A percentile compares a stretch with the other conserved stretches of the same genome.
Conservation (phyloP, 1,284 basidiomycete genomes). For the Microbotryum saponariae region DNA sequence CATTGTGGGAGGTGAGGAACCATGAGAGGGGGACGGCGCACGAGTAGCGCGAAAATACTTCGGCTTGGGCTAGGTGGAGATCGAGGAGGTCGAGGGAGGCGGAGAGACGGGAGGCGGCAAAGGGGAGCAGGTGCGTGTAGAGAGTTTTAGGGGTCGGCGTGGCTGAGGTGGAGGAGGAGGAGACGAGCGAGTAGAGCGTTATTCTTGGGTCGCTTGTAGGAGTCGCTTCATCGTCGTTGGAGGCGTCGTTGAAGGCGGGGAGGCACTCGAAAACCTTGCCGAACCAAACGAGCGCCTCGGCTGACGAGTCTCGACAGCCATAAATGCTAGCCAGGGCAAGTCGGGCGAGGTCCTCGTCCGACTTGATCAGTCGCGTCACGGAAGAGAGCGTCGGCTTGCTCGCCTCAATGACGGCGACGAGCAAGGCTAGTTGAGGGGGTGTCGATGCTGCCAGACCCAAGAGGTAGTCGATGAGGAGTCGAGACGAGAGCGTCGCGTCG, state of each 20-base stretch:
- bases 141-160: slow-evolving; percentile 62
- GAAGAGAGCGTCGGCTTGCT: slow-evolving; percentile 75
- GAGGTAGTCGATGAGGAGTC: slow-evolving; percentile 67
- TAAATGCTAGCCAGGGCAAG: slow-evolving; percentile 83
- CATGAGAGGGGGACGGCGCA: slow-evolving; percentile 70
- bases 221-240: slow-evolving; percentile 1
- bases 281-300: slow-evolving; percentile 70
- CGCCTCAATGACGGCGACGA: slow-evolving; percentile 70
- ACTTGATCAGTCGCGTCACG: slow-evolving; percentile 62
- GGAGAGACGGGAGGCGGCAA: slow-evolving; percentile 56
- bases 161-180: background rate
- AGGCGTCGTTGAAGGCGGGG: slow-evolving; percentile 54
- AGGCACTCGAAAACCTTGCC: slow-evolving; percentile 85
- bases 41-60: slow-evolving; percentile 78
- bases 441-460: slow-evolving; percentile 44
- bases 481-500: slow-evolving; percentile 55
- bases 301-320: slow-evolving; percentile 45
- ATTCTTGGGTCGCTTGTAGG: background rate
- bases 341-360: slow-evolving; percentile 73
- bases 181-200: slow-evolving; percentile 1
- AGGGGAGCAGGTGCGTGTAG: slow-evolving; percentile 45
- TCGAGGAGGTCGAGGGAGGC: slow-evolving; percentile 79
- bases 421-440: slow-evolving; percentile 51
- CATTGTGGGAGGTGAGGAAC: slow-evolving; percentile 67
- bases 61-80: slow-evolving; percentile 84